phyloP scores from a whole-genome alignment of 176 grass and related monocot species.

The Typha latifolia region DNA sequence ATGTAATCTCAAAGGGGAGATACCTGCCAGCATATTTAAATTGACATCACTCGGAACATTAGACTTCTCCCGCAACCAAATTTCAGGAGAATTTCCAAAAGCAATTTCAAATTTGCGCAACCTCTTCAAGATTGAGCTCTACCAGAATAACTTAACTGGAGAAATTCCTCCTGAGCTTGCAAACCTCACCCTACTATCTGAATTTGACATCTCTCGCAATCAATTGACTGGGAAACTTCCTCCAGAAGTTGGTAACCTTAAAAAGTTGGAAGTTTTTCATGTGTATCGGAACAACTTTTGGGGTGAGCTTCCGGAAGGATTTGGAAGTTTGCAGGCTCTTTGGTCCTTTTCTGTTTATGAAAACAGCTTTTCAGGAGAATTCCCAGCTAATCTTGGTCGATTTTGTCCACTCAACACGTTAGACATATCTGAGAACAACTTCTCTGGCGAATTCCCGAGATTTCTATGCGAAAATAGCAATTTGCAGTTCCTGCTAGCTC shows the following conservation, averaged over 20 bases:
- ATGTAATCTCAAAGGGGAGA: conserved; percentile 70
- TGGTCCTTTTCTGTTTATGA: conserved; percentile 83
- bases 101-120: conserved; percentile 60
- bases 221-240: conserved; percentile 58
- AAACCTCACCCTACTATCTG: conserved; percentile 47
- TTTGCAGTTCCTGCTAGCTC: conserved; percentile 66
- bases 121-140: conserved; percentile 94
- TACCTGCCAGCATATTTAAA: conserved; percentile 57
- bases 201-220: conserved; percentile 94
- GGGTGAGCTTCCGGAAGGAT: conserved; percentile 63
- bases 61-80: conserved; percentile 86
- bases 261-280: conserved; percentile 74
- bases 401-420: conserved; percentile 69
- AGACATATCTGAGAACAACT: conserved; percentile 92
- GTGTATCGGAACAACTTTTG: conserved; percentile 67
- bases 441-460: conserved; percentile 76
- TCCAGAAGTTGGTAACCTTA: conserved; percentile 44
- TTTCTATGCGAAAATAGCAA: conserved; percentile 74
- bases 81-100: conserved; percentile 54
- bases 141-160: conserved; percentile 88
- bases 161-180: conserved; percentile 67
- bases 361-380: conserved; percentile 72
- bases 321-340: conserved; percentile 64
- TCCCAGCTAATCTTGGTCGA: conserved; percentile 55
- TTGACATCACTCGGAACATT: conserved; percentile 60